A percentile compares a stretch with the other conserved stretches of the same genome.
Conservation (phyloP, 768 basidiomycete species). For the Botryobasidium botryosum region DNA sequence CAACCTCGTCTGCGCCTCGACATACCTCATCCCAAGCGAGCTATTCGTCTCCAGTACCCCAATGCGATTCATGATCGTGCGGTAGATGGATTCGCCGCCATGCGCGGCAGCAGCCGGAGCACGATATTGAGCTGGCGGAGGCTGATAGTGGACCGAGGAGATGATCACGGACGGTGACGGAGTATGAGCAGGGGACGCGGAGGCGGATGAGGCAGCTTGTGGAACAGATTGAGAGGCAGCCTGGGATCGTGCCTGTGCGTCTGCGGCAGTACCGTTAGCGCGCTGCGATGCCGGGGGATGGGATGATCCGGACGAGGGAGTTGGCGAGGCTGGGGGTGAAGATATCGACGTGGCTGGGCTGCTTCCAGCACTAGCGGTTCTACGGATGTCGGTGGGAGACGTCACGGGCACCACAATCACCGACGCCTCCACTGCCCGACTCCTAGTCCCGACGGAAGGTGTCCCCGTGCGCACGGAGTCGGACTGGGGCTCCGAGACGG, state of each 20-base stretch:
- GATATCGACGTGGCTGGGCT: background rate
- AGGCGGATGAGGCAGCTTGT: slow-evolving; percentile 9
- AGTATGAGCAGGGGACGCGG: slow-evolving; percentile 14
- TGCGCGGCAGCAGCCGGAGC: slow-evolving; percentile 15
- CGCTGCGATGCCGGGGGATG: no score
- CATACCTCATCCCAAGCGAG: slow-evolving; percentile 65
- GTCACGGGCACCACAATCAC: no score
- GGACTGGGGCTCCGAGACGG: no score
- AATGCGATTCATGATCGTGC: slow-evolving; percentile 89
- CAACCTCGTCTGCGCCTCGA: slow-evolving; percentile 72
- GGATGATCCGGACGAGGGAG: no score
- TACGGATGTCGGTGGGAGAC: no score
- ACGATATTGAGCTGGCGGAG: slow-evolving; percentile 9
- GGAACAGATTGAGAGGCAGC: slow-evolving; percentile 5
- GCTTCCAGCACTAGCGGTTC: background rate
- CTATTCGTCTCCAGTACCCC: slow-evolving; percentile 73
- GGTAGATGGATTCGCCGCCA: slow-evolving; percentile 80
- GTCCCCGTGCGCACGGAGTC: no score
- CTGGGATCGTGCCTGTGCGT: no score
- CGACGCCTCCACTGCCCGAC: no score
- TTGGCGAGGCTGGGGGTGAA: background rate
- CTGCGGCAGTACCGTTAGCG: no score
- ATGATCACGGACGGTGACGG: slow-evolving; percentile 10
- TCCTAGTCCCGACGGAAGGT: no score
- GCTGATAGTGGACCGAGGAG: slow-evolving; percentile 4